Conservation (phyloP, 495 filamentous ascomycete species). For the Penicillium daleae region DNA sequence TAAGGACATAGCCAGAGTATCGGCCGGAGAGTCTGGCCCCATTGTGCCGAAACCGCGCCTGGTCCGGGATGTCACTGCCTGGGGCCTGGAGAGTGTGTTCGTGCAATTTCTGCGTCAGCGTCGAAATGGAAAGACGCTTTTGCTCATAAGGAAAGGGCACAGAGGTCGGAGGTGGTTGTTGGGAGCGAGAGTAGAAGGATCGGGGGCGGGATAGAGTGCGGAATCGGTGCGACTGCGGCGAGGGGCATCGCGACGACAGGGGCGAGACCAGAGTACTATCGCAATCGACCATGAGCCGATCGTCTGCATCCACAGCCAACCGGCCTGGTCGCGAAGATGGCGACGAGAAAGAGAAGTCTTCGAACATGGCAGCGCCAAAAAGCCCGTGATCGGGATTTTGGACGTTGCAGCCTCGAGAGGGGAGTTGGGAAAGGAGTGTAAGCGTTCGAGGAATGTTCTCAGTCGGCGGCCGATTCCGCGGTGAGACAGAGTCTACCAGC, state of each 20-base stretch:
- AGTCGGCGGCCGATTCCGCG: conserved; percentile 20
- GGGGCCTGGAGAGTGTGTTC: conserved; percentile 46
- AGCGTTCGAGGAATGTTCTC: neutral
- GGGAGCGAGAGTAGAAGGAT: conserved; percentile 42
- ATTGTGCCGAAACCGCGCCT: conserved; percentile 11
- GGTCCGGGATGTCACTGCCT: conserved; percentile 11
- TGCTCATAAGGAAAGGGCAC: conserved; percentile 48
- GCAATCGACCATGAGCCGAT: conserved; percentile 43
- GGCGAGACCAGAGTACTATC: conserved; percentile 49
- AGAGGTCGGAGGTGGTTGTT: conserved; percentile 47
- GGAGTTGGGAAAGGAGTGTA: neutral
- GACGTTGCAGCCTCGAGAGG: conserved; percentile 3
- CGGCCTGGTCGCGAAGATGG: conserved; percentile 42
- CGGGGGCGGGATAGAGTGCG: conserved; percentile 39
- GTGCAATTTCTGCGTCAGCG: conserved; percentile 50
- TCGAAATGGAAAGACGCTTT: conserved; percentile 49
- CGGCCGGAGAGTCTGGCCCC: conserved; percentile 10
- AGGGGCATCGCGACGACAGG: conserved; percentile 51
- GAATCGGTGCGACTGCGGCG: conserved; percentile 46
- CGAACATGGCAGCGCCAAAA: conserved; percentile 40
- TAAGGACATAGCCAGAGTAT: conserved; percentile 43
- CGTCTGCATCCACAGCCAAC: conserved; percentile 42
- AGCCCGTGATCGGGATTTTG: neutral
- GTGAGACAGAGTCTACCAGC: conserved; percentile 16
- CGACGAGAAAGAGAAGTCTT: conserved; percentile 52